A percentile compares a stretch with the other conserved stretches of the same genome.
Conservation (phyloP, 768 basidiomycete species). For the Amanita rimosa region DNA sequence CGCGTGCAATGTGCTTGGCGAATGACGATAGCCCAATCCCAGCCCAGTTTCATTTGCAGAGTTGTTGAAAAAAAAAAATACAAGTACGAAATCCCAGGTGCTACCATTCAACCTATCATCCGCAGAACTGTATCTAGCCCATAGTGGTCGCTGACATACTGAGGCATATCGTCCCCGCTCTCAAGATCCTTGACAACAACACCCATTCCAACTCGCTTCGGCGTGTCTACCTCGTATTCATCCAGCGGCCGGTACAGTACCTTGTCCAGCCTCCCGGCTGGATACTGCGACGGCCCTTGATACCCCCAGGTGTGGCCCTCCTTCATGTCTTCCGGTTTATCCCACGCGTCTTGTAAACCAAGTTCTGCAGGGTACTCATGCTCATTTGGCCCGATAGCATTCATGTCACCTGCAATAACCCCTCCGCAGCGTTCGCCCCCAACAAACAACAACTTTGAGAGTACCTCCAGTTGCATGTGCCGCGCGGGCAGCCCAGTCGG, state of each 20-base stretch:
- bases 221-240: slow-evolving; percentile 40
- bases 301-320: slow-evolving; percentile 60
- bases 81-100: slow-evolving; percentile 5
- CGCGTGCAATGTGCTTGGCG: too few relatives aligned
- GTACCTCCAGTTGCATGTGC: slow-evolving; percentile 41
- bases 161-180: slow-evolving; percentile 15
- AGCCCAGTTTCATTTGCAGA: too few relatives aligned
- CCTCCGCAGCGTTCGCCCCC: slow-evolving; percentile 37
- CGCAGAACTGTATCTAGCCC: slow-evolving; percentile 38
- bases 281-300: slow-evolving; percentile 37
- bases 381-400: slow-evolving; percentile 43
- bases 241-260: slow-evolving; percentile 43
- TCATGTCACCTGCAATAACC: slow-evolving; percentile 65
- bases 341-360: slow-evolving; percentile 54
- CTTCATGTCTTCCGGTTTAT: slow-evolving; percentile 28
- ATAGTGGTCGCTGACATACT: slow-evolving; percentile 61
- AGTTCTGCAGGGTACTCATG: slow-evolving; percentile 25
- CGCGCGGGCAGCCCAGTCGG: slow-evolving; percentile 27
- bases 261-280: slow-evolving; percentile 53
- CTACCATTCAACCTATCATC: slow-evolving; percentile 13
- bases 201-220: slow-evolving; percentile 45
- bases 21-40: too few relatives aligned
- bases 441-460: slow-evolving; percentile 38
- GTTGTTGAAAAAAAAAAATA: too few relatives aligned
- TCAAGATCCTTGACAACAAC: slow-evolving; percentile 23